Evolutionary conservation across 2,329 filamentous ascomycete species (phyloP), one percentile per base, ranked within the genome.

Genomic region (Sporothrix pseudoabietina): DNA sequence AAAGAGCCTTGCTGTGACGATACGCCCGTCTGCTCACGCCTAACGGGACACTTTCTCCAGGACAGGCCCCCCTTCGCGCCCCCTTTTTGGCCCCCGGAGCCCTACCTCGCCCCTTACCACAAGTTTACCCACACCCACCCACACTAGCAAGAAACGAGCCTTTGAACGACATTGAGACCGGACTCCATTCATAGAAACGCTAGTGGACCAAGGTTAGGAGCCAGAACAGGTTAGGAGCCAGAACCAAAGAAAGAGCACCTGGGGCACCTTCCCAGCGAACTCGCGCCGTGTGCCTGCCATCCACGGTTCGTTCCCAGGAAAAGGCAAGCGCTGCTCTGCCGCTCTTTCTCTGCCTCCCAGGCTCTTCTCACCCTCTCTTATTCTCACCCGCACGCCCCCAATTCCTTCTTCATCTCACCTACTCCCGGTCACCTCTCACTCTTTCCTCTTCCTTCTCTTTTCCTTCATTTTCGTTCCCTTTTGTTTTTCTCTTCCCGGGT

Each of bases 381-480:
- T 65, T 59, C 44, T 71, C 63, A 63, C 54, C 66, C 47, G 39
- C 71, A 68, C 69, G 49, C 65, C 71, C 54, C 47, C 32, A 70
- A 65, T 44, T 57, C 72, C 69, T 68, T 66, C 49, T 69, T 69
- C n/a, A 69, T 54, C 52, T 47, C 55, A 63, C 57, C 39, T 72
- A 57, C 32, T 41, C 59, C 44, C 26, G 59, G 59, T 19, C 35
- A 16, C 32, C 26, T 35, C 19, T 63, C 32, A 26, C 41, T 41
- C 32, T 49, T 68, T 35, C 44, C 47, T 49, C 44, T n/a, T 12
- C 52, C 32, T 32, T 5, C 22, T n/a, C 14, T 32, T 47, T 26
- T 61, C 12, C 54, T 6, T 30, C n/a, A 26, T 22, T 1, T 30
- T 22, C 12, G 12, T 32, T 19, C 22, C 14, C 9, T 66, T 49